Base-by-base conservation (phyloP, 164 flowering plant species). In the Echeveria elegans region DNA sequence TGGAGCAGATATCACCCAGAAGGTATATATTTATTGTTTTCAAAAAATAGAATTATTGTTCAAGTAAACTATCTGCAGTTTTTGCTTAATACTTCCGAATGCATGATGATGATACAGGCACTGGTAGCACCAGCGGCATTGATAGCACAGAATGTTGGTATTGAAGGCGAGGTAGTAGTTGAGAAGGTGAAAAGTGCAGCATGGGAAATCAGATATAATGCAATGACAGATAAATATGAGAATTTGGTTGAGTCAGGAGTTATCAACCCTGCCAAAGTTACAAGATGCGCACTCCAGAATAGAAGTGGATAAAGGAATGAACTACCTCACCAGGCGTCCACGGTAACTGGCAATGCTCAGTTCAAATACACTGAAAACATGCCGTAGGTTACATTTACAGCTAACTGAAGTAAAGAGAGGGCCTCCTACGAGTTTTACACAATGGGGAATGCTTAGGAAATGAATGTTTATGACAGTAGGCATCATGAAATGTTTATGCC, bases 101-200 rank as follows among this genome's bases (percentile, higher is more conserved):
- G 28, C 26, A 12, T 12, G 32, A 56, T 67, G 60, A 36, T 14
- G 6, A 7, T 80, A 77, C 72, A 90, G 99, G 99, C 99, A 64
- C 74, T 95, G 61, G 80, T 92, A 23, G 77, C 97, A 64, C 99
- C 99, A 4, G 95, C 98, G 9, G 70, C 92, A 41, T 72, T 92
- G 77, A 95, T 95, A 60, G 97, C 99, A n/a, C 86, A 86, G 32
- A 95, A 95, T 75, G 97, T 98, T 36, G 99, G 99, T 26, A 79
- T 92, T 37, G 99, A 95, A 70, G 99, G 99, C 0, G 99, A 95
- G 73, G 99, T 95, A 18, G 91, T 92, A n/a, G 97, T 95, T 64
- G 98, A 95, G 83, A 95, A 95, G 85, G 71, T 92, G 19, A 87
- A 74, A 73, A 73, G 30, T 0, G 67, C 89, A 6, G 98, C 90